Base-by-base conservation (phyloP, 116 monocot genomes). In the Trichopus zeylanicus region DNA sequence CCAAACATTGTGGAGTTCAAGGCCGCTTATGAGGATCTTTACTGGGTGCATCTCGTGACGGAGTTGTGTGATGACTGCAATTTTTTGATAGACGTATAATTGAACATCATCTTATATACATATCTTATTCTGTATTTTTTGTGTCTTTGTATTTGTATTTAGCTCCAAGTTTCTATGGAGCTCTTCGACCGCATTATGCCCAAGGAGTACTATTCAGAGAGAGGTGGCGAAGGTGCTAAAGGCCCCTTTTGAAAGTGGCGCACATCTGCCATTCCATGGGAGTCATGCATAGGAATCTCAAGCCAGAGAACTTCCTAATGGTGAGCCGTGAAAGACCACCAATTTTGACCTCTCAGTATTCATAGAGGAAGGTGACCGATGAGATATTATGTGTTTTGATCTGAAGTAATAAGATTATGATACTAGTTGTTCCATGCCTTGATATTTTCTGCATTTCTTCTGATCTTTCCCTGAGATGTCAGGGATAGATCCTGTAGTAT, bases 211-310 rank as follows among this genome's bases (percentile, higher is more conserved):
- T 92, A 92, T 53, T 65, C 83, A 19, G 92, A 92, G 75, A 55
- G 66, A 80, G 57, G 92, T 87, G 0, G 83, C 92, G 0, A 61
- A 69, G 9, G 55, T 92, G n/a, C 3, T 81, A 66, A 53, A 62
- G 92, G 33, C 71, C 73, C 62, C 81, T 92, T 31, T 70, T 87
- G 28, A 80, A 72, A 16, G 87, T 92, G 7, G 92, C 87, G 18
- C 77, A 92, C 25, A 83, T 83, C 33, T 92, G 91, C 70, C 86
- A 92, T 55, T 91, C 86, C 74, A 91, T 91, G 91, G 86, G 86
- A 47, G 91, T 86, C 21, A 74, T 89, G 58, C 90, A 89, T 33
- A 61, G 85, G 53, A 81, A 90, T 42, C 69, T 90, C 19, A 91
- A 91, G 75, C 91, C 91, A 1, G 92, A 92, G 78, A 92, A 92